phyloP scores from a whole-genome alignment of 352 stramenopile species.

The Phytophthora tentaculata region DNA sequence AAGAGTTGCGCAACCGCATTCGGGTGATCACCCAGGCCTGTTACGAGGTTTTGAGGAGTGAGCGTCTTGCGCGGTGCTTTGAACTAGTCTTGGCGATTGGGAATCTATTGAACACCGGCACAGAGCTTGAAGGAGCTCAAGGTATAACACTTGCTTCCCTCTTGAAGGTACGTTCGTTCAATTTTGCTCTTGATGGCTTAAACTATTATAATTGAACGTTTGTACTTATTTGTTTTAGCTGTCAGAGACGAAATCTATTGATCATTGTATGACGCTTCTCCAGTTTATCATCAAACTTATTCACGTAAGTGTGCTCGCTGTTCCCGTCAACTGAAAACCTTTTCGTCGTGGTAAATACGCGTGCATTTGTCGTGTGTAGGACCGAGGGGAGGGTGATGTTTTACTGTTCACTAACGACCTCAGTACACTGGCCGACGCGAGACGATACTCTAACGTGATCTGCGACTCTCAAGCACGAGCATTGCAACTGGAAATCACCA shows the following conservation, averaged over 20 bases:
- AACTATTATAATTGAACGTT: background rate
- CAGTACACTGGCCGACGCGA: slow-evolving; percentile 53
- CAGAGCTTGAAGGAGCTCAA: slow-evolving; percentile 67
- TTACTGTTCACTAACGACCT: slow-evolving; percentile 75
- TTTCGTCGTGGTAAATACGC: slow-evolving; percentile 2
- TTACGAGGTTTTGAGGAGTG: slow-evolving; percentile 69
- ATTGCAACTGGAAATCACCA: slow-evolving; percentile 55
- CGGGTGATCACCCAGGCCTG: slow-evolving; percentile 62
- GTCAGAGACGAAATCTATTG: slow-evolving; percentile 84
- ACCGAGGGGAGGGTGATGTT: slow-evolving; percentile 75
- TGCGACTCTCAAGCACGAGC: slow-evolving; percentile 61
- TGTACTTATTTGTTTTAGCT: slow-evolving; percentile 36
- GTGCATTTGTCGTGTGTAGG: slow-evolving; percentile 33
- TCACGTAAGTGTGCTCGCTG: slow-evolving; percentile 48
- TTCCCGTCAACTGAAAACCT: background rate
- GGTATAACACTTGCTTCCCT: slow-evolving; percentile 77
- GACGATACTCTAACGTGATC: slow-evolving; percentile 74
- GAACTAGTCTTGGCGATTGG: slow-evolving; percentile 79
- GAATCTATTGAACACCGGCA: slow-evolving; percentile 78
- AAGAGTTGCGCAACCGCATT: slow-evolving; percentile 55
- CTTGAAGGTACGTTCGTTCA: slow-evolving; percentile 56
- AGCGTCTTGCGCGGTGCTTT: slow-evolving; percentile 76
- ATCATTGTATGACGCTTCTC: slow-evolving; percentile 73
- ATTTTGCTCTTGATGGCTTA: background rate
- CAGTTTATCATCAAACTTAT: slow-evolving; percentile 85